Evolutionary conservation across 257 asterid genomes (phyloP).

Genomic region (Gentiana dahurica): DNA sequence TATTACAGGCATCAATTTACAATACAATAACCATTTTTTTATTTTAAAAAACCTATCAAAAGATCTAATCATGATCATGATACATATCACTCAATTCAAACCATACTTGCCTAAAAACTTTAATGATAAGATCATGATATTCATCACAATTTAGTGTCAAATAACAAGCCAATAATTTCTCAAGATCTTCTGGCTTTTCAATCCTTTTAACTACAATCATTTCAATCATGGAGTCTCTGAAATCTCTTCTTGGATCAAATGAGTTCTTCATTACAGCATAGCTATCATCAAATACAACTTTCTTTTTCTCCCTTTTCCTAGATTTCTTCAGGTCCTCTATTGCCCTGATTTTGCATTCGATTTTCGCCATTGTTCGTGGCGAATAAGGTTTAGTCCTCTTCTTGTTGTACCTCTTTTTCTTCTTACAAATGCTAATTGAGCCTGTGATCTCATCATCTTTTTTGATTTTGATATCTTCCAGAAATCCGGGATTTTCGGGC

Average conservation of each 20-base stretch:
- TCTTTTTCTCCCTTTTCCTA: slow-evolving; percentile 31
- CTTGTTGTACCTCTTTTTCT: slow-evolving; percentile 25
- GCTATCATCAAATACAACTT: slow-evolving; percentile 25
- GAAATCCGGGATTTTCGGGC: slow-evolving; percentile 15
- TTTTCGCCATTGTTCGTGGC: slow-evolving; percentile 32
- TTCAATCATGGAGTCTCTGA: slow-evolving; percentile 80
- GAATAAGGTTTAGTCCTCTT: slow-evolving; percentile 27
- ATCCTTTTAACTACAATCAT: slow-evolving; percentile 68
- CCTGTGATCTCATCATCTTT: slow-evolving; percentile 18
- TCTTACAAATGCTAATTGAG: slow-evolving; percentile 11
- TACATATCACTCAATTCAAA: slow-evolving; percentile 35
- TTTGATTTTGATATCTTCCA: slow-evolving; percentile 13
- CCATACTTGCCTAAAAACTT: slow-evolving; percentile 68
- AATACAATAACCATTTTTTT: not conserved
- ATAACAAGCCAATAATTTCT: slow-evolving; percentile 74
- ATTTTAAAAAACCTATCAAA: not conserved
- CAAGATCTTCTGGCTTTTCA: slow-evolving; percentile 47
- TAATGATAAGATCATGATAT: slow-evolving; percentile 59
- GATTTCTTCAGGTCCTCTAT: slow-evolving; percentile 54
- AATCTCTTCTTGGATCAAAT: slow-evolving; percentile 46
- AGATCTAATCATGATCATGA: slow-evolving; percentile 9
- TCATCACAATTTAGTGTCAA: slow-evolving; percentile 54
- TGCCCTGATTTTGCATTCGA: slow-evolving; percentile 55
- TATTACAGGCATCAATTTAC: slow-evolving; percentile 1
- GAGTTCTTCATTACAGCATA: slow-evolving; percentile 66